phyloP scores from a whole-genome alignment of 2,329 filamentous ascomycete genomes.

The Aspergillus cejpii region DNA sequence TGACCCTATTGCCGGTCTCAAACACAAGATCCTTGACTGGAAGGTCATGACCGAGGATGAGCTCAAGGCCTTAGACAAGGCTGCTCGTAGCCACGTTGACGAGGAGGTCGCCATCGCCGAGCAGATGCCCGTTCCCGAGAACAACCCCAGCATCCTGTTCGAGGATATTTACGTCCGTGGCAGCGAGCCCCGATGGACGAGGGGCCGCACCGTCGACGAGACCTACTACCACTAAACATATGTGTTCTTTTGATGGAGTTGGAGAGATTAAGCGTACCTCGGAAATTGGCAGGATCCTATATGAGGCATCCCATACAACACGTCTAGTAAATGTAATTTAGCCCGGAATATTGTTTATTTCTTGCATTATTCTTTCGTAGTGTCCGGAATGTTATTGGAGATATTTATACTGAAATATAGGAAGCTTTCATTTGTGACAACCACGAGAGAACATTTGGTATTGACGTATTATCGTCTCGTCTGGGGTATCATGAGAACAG shows the following conservation, averaged over 20 bases:
- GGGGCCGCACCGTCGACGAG: slow-evolving; percentile 84
- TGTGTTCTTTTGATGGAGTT: neutral
- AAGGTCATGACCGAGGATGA: slow-evolving; percentile 84
- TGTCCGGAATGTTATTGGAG: slow-evolving; percentile 21
- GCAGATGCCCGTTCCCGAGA: slow-evolving; percentile 73
- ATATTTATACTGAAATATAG: slow-evolving; percentile 1
- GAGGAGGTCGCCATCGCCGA: slow-evolving; percentile 86
- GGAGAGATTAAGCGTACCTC: neutral
- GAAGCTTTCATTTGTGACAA: no score
- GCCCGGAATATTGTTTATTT: slow-evolving; percentile 28
- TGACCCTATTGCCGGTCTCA: slow-evolving; percentile 94
- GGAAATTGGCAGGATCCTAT: slow-evolving; percentile 15
- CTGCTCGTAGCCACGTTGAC: slow-evolving; percentile 77
- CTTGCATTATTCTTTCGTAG: slow-evolving; percentile 26
- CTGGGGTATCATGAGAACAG: slow-evolving; percentile 23
- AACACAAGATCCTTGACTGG: slow-evolving; percentile 98
- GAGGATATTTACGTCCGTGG: slow-evolving; percentile 95
- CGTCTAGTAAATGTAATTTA: slow-evolving; percentile 36
- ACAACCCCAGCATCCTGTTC: slow-evolving; percentile 74
- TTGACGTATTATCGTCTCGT: neutral
- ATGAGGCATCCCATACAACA: slow-evolving; percentile 21
- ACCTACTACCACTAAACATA: slow-evolving; percentile 66
- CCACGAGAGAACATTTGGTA: neutral
- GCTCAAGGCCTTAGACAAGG: slow-evolving; percentile 93
- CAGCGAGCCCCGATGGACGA: slow-evolving; percentile 78